Evolutionary conservation across 2,329 filamentous ascomycete species (phyloP), one percentile per base, ranked within the genome.

Genomic region (Monilinia polystroma): DNA sequence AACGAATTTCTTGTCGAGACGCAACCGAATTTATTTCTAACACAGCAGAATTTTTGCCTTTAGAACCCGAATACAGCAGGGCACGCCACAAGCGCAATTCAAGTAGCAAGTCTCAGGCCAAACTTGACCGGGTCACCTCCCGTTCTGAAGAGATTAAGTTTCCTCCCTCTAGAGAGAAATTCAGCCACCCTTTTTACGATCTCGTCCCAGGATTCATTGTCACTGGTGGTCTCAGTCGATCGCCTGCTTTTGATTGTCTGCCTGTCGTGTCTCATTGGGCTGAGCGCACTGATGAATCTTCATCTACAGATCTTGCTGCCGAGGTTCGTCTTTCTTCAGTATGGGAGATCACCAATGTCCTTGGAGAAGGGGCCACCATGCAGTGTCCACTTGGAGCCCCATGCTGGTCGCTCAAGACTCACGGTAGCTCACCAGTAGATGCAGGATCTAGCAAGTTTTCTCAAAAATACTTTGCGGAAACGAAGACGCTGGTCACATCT

Each of bases 161-260:
- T 6, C n/a, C 60, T n/a, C 7, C 1, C 11, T 8, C 7, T 5
- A 4, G 20, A 54, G 20, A n/a, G 14, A 53, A 41, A 38, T 12
- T 20, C 1, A 8, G 16, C 29, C 29, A 52, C 11, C 49, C n/a
- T 3, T 29, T 54, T 5, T 53, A 18, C 1, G 47, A 53, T 10
- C 32, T 63, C 4, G 12, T 63, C n/a, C 60, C 60, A 0, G 60
- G 49, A 2, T 32, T 43, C 5, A 35, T 59, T 4, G 4, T 10
- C 1, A 41, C 3, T 35, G 32, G 54, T 43, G 29, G 52, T 52
- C 29, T 67, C 35, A 66, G 49, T 43, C 32, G 56, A 1, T 66
- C 64, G 1, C 60, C 60, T 43, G 60, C 59, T 2, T 63, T 63
- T 63, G 59, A 63, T 43, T 63, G 59, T 14, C 59, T 63, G 1